Base-by-base conservation (phyloP, 2,329 filamentous ascomycete species). In the Elsinoe necatrix region DNA sequence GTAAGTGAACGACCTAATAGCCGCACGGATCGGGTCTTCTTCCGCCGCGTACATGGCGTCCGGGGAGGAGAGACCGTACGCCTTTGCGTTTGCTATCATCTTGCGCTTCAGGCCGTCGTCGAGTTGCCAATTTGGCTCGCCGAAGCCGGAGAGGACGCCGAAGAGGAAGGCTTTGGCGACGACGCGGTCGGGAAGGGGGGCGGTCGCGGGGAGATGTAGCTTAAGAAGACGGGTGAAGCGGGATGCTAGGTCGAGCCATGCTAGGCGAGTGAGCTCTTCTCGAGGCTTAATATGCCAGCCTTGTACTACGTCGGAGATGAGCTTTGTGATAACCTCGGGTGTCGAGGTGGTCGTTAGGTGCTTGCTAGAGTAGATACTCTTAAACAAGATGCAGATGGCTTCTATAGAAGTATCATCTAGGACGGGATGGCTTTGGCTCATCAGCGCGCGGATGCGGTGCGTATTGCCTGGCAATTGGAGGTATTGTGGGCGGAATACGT, bases 111-210 rank as follows among this genome's bases (percentile, higher is more conserved):
- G 54, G 8, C 11, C 16, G 3, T 45, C 39, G 18, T 48, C 27
- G 16, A 20, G 12, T 9, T 34, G 27, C 54, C 54, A 56, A 14
- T 37, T 20, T 1, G 42, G 39, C 5, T 56, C 54, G 1, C 39
- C 54, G 4, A 56, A 48, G 18, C 54, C 54, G 3, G 54, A 56
- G 3, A 47, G 8, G 12, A 56, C 12, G 3, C 54, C 54, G 14
- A 39, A 56, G 11, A 56, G 29, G 29, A 56, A 47, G 8, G 41
- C 39, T 18, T 48, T 56, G 11, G 41, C 39, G 3, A 37, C 6
- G 21, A 12, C n/a, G 14, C 20, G 7, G 1, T 20, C 5, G 7
- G 54, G 23, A 11, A n/a, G 29, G n/a, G n/a, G n/a, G n/a, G n/a
- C n/a, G n/a, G n/a, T n/a, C n/a, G n/a, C n/a, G n/a, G n/a, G n/a